These are phyloP conservation scores for Penicillium argentinense DNA, from an alignment of 495 filamentous ascomycete genomes.

Conservation along the genomic window DNA sequence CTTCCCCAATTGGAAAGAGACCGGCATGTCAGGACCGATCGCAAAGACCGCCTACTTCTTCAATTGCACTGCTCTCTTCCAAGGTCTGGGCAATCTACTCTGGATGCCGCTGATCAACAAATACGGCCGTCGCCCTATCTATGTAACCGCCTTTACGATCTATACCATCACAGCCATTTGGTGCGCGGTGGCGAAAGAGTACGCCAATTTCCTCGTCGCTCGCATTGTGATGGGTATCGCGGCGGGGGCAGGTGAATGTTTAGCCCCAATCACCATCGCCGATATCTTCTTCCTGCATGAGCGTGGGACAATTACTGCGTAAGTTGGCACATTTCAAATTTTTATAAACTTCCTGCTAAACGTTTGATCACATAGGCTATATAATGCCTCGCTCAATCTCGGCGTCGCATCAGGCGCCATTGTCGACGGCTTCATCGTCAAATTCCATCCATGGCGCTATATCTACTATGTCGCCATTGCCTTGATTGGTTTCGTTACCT, in stretches of 20 bases:
- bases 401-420: slow-evolving; percentile 49
- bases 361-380: slow-evolving; percentile 16
- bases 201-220: slow-evolving; percentile 41
- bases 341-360: neutral
- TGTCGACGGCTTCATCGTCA: slow-evolving; percentile 51
- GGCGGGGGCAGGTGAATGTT: slow-evolving; percentile 53
- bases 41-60: slow-evolving; percentile 53
- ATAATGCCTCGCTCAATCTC: slow-evolving; percentile 46
- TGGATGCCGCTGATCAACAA: slow-evolving; percentile 58
- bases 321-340: too few relatives aligned
- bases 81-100: slow-evolving; percentile 52
- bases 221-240: slow-evolving; percentile 52
- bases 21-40: slow-evolving; percentile 35
- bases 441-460: slow-evolving; percentile 45
- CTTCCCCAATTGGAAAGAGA: slow-evolving; percentile 20
- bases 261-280: slow-evolving; percentile 53
- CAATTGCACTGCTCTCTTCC: slow-evolving; percentile 48
- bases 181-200: slow-evolving; percentile 44
- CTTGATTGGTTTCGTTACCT: slow-evolving; percentile 40
- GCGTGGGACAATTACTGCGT: slow-evolving; percentile 46
- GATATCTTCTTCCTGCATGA: slow-evolving; percentile 62
- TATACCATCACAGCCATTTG: slow-evolving; percentile 46
- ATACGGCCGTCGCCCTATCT: slow-evolving; percentile 55
- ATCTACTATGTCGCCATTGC: slow-evolving; percentile 52
- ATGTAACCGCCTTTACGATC: slow-evolving; percentile 46